Conservation (phyloP, 495 filamentous ascomycete genomes). For the Talaromyces stipitatus region DNA sequence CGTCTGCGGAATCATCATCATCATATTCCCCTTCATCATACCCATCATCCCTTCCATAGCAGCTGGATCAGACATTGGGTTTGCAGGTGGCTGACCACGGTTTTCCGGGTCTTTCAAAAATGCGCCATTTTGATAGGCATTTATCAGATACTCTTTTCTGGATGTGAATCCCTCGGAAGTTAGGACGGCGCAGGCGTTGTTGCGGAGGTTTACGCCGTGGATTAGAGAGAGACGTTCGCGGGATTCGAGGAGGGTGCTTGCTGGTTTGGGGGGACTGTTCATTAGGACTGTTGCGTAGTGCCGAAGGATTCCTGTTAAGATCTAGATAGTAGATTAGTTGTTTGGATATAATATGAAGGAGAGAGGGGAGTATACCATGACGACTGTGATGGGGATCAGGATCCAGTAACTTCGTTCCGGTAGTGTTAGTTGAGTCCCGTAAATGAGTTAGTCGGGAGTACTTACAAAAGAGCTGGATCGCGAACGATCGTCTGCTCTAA, state of each 20-base stretch:
- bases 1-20: conserved; percentile 98
- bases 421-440: not conserved
- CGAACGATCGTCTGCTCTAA: conserved; percentile 90
- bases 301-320: conserved; percentile 88
- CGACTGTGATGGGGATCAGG: conserved; percentile 88
- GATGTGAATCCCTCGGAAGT: conserved; percentile 66
- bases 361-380: conserved; percentile 65
- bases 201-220: conserved; percentile 77
- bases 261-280: conserved; percentile 75
- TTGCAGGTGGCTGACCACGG: conserved; percentile 78
- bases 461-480: conserved; percentile 96
- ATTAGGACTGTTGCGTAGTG: conserved; percentile 93
- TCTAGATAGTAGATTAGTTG: conserved; percentile 37
- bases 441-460: conserved; percentile 9
- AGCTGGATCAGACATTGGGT: conserved; percentile 94
- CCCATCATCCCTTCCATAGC: conserved; percentile 99
- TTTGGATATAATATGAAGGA: not conserved
- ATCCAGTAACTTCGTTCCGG: conserved; percentile 78
- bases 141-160: conserved; percentile 72
- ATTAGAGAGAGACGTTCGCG: conserved; percentile 84
- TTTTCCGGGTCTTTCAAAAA: conserved; percentile 85
- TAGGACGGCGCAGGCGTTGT: conserved; percentile 62
- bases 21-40: conserved; percentile 99
- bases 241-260: conserved; percentile 62
- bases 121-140: conserved; percentile 71